Evolutionary conservation across 2,329 filamentous ascomycete genomes (phyloP).

Genomic region (Diplocarpon rosae): DNA sequence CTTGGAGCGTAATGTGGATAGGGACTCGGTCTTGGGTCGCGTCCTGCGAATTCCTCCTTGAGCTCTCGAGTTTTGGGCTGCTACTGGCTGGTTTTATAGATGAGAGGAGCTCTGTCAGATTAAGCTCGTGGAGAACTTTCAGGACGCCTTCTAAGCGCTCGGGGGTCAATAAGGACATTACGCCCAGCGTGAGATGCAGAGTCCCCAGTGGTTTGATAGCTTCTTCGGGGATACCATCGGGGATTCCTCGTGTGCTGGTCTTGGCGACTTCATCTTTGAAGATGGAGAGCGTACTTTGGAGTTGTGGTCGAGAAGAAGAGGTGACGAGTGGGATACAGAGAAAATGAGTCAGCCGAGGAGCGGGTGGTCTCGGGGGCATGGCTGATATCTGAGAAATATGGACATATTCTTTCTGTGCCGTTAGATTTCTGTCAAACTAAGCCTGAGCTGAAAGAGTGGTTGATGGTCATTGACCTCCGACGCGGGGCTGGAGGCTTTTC

Average conservation of each 20-base stretch:
- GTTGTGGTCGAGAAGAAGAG: constrained; percentile 46
- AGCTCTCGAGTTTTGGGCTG: constrained; percentile 11
- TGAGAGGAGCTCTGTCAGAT: constrained; percentile 32
- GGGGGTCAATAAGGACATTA: constrained; percentile 59
- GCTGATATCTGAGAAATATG: neutral
- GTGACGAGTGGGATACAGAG: constrained; percentile 65
- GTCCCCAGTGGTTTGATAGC: constrained; percentile 70
- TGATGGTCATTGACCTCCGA: no score
- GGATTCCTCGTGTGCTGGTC: constrained; percentile 27
- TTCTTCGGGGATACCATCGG: constrained; percentile 43
- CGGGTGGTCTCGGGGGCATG: constrained; percentile 9
- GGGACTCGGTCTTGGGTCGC: neutral
- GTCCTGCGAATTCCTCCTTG: neutral
- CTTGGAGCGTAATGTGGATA: constrained; percentile 36
- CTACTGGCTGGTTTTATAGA: constrained; percentile 30
- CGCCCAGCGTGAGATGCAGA: constrained; percentile 76
- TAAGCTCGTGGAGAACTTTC: constrained; percentile 33
- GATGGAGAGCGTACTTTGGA: constrained; percentile 47
- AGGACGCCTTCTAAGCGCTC: constrained; percentile 38
- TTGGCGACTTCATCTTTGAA: constrained; percentile 38
- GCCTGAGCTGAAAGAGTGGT: no score
- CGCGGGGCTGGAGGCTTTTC: no score
- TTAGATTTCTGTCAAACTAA: no score
- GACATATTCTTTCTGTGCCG: no score
- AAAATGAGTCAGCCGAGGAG: constrained; percentile 55